Evolutionary conservation across 805 yeast genomes (phyloP).

Genomic region (Pichia californica): DNA sequence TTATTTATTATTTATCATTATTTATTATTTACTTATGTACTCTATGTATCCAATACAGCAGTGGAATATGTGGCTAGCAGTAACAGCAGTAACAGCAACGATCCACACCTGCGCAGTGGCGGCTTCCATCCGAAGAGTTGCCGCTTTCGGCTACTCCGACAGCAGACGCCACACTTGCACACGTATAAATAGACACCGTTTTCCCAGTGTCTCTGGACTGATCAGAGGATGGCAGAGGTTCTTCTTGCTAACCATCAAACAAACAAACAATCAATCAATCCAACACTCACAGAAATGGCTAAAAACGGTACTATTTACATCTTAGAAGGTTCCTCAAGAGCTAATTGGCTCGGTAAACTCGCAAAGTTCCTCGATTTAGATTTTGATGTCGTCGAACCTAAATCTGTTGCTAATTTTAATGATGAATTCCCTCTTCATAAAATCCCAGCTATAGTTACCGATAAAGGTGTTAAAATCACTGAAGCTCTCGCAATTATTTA

Average conservation of each 20-base stretch:
- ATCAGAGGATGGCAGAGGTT: too few species aligned
- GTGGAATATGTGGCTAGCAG: too few species aligned
- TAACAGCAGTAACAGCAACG: too few species aligned
- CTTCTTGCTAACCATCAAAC: background rate
- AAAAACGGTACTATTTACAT: conserved; percentile 12
- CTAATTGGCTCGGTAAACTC: conserved; percentile 37
- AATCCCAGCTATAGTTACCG: conserved; percentile 57
- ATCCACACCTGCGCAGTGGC: too few species aligned
- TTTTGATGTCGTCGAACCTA: conserved; percentile 38
- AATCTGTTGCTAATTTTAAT: conserved; percentile 33
- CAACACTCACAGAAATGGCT: too few species aligned
- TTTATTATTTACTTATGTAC: too few species aligned
- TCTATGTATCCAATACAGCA: too few species aligned
- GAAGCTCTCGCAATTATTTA: conserved; percentile 57
- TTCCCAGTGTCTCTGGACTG: too few species aligned
- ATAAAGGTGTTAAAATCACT: conserved; percentile 56
- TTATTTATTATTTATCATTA: background rate
- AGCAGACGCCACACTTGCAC: too few species aligned
- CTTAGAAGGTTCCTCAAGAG: conserved; percentile 25
- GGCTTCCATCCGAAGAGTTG: too few species aligned
- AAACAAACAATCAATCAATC: background rate
- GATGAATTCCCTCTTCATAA: conserved; percentile 55
- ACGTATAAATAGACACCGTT: too few species aligned
- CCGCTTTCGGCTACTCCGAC: too few species aligned
- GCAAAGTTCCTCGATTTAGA: conserved; percentile 51